Base-by-base conservation (phyloP, 2,329 filamentous ascomycete species). In the Colletotrichum magnum region DNA sequence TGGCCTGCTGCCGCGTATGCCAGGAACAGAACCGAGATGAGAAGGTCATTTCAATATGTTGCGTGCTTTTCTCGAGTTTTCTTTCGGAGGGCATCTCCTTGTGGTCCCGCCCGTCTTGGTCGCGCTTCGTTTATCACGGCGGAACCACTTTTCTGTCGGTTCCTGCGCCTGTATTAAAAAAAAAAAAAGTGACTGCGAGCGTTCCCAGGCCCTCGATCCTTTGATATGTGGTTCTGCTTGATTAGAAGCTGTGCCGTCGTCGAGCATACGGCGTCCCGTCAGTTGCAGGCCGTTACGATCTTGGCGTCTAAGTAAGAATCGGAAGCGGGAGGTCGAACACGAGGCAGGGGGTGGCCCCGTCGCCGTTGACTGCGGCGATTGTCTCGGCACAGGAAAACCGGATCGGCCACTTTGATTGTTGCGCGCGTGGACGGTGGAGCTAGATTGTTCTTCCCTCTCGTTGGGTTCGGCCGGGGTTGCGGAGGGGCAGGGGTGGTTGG, bases 311-410 rank as follows among this genome's bases (percentile, higher is more conserved):
- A 64, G 53, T 53, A 9, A 57, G 28, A 36, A 36, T 28, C 21
- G 36, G 12, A 26, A 26, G 47, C 54, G 48, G 39, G 45, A 28
- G 4, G 21, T 16, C 13, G n/a, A 39, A 53, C 47, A 52, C 60
- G 16, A 58, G 65, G 41, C 53, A 47, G 48, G 61, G 61, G 28
- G 28, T 41, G 60, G 47, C 21, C 60, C 24, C 43, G 60, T 21
- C 52, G 52, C 24, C 52, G 45, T 32, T 36, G 32, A 32, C 32
- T 13, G 59, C 47, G n/a, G 39, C 45, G 13, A 10, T 39, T 28
- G 48, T 64, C 65, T 68, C 53, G 60, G 65, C 61, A 64, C 39
- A 45, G 48, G 41, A 18, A 53, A 53, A 58, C 60, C 54, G 60
- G 65, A 68, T 68, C 60, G 47, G 13, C 65, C 58, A 39, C 28